A percentile compares a stretch with the other conserved stretches of the same genome.
phyloP scores from a whole-genome alignment of 495 filamentous ascomycete genomes.

The Neurospora sp. region DNA sequence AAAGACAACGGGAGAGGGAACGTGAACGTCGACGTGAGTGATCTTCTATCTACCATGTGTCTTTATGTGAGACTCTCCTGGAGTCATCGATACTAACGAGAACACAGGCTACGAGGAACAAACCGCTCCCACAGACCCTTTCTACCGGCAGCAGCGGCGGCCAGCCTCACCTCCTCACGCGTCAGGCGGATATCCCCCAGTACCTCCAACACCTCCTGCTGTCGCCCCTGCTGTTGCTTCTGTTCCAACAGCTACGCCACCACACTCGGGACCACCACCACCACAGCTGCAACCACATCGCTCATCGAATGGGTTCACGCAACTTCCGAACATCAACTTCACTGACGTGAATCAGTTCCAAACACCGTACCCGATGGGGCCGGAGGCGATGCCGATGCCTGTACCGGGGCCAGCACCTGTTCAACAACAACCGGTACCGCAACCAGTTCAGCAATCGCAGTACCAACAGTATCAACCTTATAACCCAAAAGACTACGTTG shows the following conservation, averaged over 20 bases:
- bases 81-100: conserved; percentile 6
- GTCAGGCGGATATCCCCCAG: conserved; percentile 39
- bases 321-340: conserved; percentile 28
- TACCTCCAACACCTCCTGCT: conserved; percentile 23
- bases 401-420: neutral
- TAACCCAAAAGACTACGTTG: conserved; percentile 26
- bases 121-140: conserved; percentile 21
- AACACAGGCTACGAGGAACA: conserved; percentile 33
- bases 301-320: conserved; percentile 24
- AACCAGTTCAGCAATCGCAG: neutral
- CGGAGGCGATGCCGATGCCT: neutral
- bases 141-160: conserved; percentile 25
- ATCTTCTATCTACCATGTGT: neutral
- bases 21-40: conserved; percentile 28
- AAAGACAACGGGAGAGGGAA: conserved; percentile 26
- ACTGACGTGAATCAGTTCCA: conserved; percentile 22
- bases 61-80: neutral
- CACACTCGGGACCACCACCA: neutral
- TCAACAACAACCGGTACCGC: neutral
- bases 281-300: neutral
- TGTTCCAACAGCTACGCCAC: neutral
- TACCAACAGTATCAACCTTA: conserved; percentile 7
- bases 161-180: conserved; percentile 41
- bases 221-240: conserved; percentile 1
- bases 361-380: neutral